phyloP scores from a whole-genome alignment of 1,139 yeast genomes.

The Scheffersomyces lignicola region DNA sequence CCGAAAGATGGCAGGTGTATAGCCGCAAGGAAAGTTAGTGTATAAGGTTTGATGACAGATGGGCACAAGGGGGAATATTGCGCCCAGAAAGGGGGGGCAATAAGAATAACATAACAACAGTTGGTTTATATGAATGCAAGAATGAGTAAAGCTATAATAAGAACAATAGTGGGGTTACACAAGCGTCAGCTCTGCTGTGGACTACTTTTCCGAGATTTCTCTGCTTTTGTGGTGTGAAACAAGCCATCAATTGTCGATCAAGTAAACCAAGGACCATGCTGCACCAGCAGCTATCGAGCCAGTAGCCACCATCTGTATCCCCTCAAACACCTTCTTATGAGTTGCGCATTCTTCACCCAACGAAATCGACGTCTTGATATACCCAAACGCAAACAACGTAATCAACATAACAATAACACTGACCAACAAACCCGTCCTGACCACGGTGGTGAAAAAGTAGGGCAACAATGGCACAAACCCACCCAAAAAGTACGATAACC shows the following conservation, averaged over 20 bases:
- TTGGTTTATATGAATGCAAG: no score
- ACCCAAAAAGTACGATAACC: conserved; percentile 71
- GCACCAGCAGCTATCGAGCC: conserved; percentile 97
- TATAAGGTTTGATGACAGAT: no score
- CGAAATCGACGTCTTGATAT: conserved; percentile 77
- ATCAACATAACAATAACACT: conserved; percentile 82
- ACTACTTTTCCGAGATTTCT: no score
- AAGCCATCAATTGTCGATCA: conserved; percentile 47
- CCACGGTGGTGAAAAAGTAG: conserved; percentile 72
- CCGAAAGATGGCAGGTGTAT: no score
- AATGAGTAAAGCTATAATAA: no score
- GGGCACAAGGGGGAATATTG: no score
- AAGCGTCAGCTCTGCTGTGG: no score
- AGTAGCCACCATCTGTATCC: conserved; percentile 85
- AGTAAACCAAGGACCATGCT: conserved; percentile 88
- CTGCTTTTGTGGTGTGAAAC: no score
- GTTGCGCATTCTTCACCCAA: conserved; percentile 75
- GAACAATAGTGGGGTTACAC: no score
- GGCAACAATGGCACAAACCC: conserved; percentile 82
- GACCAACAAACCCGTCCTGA: conserved; percentile 70
- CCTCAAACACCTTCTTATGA: conserved; percentile 67
- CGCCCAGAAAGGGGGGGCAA: no score
- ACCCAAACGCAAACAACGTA: conserved; percentile 87
- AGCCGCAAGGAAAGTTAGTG: no score
- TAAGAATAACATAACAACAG: no score